A percentile compares a stretch with the other conserved stretches of the same genome.
Conservation (phyloP, 2,329 filamentous ascomycete genomes). For the Triangularia setosa region DNA sequence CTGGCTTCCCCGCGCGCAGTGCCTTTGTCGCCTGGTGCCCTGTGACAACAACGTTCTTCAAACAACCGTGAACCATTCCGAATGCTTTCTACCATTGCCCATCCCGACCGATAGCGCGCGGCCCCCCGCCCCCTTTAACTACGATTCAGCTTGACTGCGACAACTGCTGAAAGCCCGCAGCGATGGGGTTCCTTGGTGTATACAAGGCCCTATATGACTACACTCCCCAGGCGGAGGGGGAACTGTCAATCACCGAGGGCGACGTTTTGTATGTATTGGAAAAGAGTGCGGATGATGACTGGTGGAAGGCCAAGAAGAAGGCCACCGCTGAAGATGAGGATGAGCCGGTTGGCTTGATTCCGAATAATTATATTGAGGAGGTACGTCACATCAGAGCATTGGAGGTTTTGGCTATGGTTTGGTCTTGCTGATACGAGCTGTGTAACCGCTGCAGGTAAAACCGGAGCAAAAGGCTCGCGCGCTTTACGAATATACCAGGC, state of each 20-base stretch:
- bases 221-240: slow-evolving; percentile 76
- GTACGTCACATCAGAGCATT: slow-evolving; percentile 43
- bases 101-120: background rate
- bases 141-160: background rate
- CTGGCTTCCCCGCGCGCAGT: background rate
- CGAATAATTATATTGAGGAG: slow-evolving; percentile 93
- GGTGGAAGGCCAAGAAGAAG: slow-evolving; percentile 97
- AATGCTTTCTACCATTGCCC: background rate
- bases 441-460: slow-evolving; percentile 43
- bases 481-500: slow-evolving; percentile 96
- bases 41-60: background rate
- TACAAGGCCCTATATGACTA: slow-evolving; percentile 94
- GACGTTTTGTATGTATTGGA: slow-evolving; percentile 87
- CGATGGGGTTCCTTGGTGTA: slow-evolving; percentile 88
- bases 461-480: slow-evolving; percentile 70
- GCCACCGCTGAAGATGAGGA: slow-evolving; percentile 80
- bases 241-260: slow-evolving; percentile 79
- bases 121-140: background rate
- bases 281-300: slow-evolving; percentile 72
- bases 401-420: background rate
- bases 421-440: slow-evolving; percentile 2
- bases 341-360: slow-evolving; percentile 84
- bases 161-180: slow-evolving; percentile 11
- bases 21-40: background rate
- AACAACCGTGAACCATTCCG: background rate